Percentiles rank a stretch among this genome's conserved stretches.
phyloP scores from a whole-genome alignment of 192 early-diverging fungal species.

The Coemansia asiatica region DNA sequence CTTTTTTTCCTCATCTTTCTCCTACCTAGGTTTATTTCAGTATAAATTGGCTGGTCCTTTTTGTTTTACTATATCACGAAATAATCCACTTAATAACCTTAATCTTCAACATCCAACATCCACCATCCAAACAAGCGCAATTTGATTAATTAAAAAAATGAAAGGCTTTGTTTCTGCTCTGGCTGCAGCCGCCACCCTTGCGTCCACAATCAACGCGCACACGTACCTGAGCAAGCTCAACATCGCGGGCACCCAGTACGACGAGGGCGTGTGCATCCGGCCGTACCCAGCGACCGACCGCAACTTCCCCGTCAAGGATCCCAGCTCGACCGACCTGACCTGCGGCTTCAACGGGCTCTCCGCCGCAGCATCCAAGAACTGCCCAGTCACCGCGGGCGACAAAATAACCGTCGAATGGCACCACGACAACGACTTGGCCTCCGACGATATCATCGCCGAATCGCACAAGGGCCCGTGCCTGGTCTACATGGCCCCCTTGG shows the following conservation, averaged over 20 bases:
- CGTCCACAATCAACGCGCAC: slow-evolving; percentile 9
- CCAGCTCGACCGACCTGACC: slow-evolving; percentile 11
- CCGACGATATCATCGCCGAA: slow-evolving; percentile 6
- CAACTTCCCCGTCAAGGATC: slow-evolving; percentile 14
- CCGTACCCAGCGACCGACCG: slow-evolving; percentile 9
- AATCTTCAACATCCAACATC: neutral
- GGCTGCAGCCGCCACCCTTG: slow-evolving; percentile 3
- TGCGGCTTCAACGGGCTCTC: slow-evolving; percentile 10
- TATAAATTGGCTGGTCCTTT: neutral
- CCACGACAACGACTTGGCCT: slow-evolving; percentile 7
- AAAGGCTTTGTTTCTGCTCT: slow-evolving; percentile 4
- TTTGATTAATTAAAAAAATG: neutral
- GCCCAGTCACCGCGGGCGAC: slow-evolving; percentile 15
- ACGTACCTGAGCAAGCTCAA: slow-evolving; percentile 17
- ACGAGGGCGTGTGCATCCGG: slow-evolving; percentile 18
- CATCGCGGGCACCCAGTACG: slow-evolving; percentile 11
- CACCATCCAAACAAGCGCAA: no score
- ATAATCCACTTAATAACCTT: neutral
- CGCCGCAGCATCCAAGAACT: slow-evolving; percentile 4
- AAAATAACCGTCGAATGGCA: slow-evolving; percentile 13
- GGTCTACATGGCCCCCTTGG: slow-evolving; percentile 16
- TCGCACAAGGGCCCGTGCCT: slow-evolving; percentile 14
- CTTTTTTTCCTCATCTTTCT: neutral
- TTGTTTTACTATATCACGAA: neutral
- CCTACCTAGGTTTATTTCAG: neutral